Percentiles rank a stretch among this genome's conserved stretches.
Evolutionary conservation across 2,329 filamentous ascomycete species (phyloP).

Genomic region (Diaporthe nobilis): DNA sequence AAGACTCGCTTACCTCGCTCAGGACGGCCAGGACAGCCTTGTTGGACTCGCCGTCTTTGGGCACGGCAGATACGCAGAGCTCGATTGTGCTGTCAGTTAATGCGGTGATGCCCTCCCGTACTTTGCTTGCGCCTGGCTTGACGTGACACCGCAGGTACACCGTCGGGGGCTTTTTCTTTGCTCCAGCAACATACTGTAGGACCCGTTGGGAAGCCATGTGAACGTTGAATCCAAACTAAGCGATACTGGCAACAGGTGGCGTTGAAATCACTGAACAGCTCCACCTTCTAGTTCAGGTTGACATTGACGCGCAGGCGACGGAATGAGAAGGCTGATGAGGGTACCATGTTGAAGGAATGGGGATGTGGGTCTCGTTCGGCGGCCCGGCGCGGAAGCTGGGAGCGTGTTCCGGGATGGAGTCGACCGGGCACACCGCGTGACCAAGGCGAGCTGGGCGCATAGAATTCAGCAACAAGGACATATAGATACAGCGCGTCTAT

Average conservation of each 20-base stretch:
- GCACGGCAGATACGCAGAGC: slow-evolving; percentile 75
- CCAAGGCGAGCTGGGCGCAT: neutral
- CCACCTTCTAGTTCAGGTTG: neutral
- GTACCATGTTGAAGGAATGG: slow-evolving; percentile 1
- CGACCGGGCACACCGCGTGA: neutral
- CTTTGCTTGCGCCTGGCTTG: slow-evolving; percentile 74
- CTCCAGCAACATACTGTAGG: slow-evolving; percentile 59
- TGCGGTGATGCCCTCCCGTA: slow-evolving; percentile 71
- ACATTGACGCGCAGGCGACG: neutral
- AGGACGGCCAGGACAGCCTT: slow-evolving; percentile 75
- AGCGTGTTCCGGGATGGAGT: neutral
- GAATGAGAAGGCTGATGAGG: neutral
- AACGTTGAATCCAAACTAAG: neutral
- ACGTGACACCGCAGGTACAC: slow-evolving; percentile 76
- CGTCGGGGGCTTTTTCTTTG: slow-evolving; percentile 61
- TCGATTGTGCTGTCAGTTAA: slow-evolving; percentile 72
- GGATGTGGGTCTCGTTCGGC: slow-evolving; percentile 13
- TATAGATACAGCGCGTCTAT: neutral
- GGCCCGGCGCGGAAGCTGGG: slow-evolving; percentile 12
- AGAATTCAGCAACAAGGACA: neutral
- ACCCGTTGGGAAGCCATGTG: slow-evolving; percentile 37
- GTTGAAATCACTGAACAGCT: neutral
- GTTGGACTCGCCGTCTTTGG: slow-evolving; percentile 78
- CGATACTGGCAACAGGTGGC: neutral
- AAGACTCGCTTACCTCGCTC: slow-evolving; percentile 67